Base-by-base conservation (phyloP, 352 stramenopile species). In the Paralagenidium karlingii region DNA sequence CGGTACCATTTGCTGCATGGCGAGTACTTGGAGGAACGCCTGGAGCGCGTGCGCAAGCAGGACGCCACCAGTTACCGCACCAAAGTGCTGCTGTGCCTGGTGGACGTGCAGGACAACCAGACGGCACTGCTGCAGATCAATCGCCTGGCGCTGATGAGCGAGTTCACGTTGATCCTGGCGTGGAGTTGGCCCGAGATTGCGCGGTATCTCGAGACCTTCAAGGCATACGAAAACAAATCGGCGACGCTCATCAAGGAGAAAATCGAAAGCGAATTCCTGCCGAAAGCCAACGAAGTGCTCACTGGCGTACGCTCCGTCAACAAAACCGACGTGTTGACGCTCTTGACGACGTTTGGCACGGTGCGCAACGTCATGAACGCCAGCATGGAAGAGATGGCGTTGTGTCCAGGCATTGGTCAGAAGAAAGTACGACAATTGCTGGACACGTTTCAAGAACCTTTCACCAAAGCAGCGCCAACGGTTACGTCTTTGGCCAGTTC, bases 161-260 rank as follows among this genome's bases (percentile, higher is more conserved):
- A 92, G 48, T 90, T 96, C 51, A 97, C 92, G 7, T 54, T 98
- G 9, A 73, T 98, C 32, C 55, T 98, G 24, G 68, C 86, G 8
- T 98, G 93, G 93, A 96, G 69, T 33, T 89, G 71, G 75, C 55
- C 83, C 48, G 94, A 98, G 56, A 86, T 83, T 24, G 94, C 90
- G 34, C 64, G 94, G 25, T 98, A 98, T 53, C 45, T 98, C 8
- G 94, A 98, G 69, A 97, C 94, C 16, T 85, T 96, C 40, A 97
- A 97, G 62, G 69, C 76, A 11, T 96, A 96, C 49, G 92, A 98
- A 55, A 89, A 96, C 43, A 97, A 96, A 54, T 86, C 95, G 60
- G 80, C 89, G 22, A 81, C 73, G 21, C 71, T 86, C 19, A 98
- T 98, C 46, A 92, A 97, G 62, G 91, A 97, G 52, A 83, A 91